Base-by-base conservation (phyloP, 768 basidiomycete genomes). In the Leccinum incarnatum region DNA sequence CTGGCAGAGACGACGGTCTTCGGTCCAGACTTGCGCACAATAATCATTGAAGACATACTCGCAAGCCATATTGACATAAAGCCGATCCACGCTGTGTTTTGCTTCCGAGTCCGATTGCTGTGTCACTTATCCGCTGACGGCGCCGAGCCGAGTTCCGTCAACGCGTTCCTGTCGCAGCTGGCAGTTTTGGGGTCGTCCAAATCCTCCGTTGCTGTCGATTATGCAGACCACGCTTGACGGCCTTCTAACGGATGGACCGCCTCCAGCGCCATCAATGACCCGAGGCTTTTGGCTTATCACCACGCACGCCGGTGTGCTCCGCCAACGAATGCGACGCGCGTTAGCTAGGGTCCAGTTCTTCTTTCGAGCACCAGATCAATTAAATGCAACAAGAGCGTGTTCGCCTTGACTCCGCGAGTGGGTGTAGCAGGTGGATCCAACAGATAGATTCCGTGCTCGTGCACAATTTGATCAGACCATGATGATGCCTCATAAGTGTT, bases 151-250 rank as follows among this genome's bases (percentile, higher is more conserved):
- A 36, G 19, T 25, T 11, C 48, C 53, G 48, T 48, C 64, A 42
- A 42, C 48, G 66, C 56, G 63, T 61, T 60, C 54, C 65, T 69
- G 63, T 64, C 42, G 50, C 52, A 46, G 12, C 12, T 72, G 71
- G 72, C 71, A 72, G 72, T 65, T 72, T 74, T 74, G 62, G 71
- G 71, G 71, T 66, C 60, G 51, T 54, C 29, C 49, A 48, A 53
- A 56, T n/a, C 21, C 58, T 51, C 59, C 64, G 58, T 59, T 57
- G 40, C 36, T 15, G 53, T 51, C 15, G 29, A 55, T 46, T 51
- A 17, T 19, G 21, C 49, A 48, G 15, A 34, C 29, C 59, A 65
- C 34, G 32, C 32, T 4, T 47, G 54, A 21, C 14, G 48, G 48
- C 40, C 52, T 32, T 32, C 12, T 40, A 51, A 37, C 37, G 53